Percentiles rank a stretch among this genome's conserved stretches.
Evolutionary conservation across 176 grass and related monocot species (phyloP).

Genomic region (Chloris gayana): DNA sequence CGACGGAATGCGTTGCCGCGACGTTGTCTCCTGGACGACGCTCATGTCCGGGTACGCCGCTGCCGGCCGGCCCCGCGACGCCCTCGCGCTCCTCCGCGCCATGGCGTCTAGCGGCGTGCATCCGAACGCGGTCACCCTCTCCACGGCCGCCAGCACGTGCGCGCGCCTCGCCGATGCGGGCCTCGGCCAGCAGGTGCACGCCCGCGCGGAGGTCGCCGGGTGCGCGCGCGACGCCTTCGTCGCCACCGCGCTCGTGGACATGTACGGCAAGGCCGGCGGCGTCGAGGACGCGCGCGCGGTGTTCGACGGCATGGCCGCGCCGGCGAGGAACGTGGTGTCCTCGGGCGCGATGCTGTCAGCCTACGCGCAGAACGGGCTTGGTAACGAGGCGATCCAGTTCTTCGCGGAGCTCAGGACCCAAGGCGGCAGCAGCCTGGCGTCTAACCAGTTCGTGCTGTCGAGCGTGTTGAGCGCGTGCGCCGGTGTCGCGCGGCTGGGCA

Average conservation of each 20-base stretch:
- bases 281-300: constrained; percentile 48
- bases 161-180: constrained; percentile 57
- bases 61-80: constrained; percentile 26
- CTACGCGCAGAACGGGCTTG: constrained; percentile 70
- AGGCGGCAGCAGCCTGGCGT: constrained; percentile 21
- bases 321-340: constrained; percentile 48
- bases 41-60: constrained; percentile 73
- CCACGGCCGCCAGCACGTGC: constrained; percentile 54
- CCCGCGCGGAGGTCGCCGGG: constrained; percentile 49
- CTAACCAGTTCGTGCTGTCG: constrained; percentile 84
- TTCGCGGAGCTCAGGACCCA: constrained; percentile 46
- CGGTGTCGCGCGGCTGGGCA: constrained; percentile 40
- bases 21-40: constrained; percentile 81
- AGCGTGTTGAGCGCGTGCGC: constrained; percentile 67
- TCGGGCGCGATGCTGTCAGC: constrained; percentile 75
- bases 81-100: constrained; percentile 46
- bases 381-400: constrained; percentile 55
- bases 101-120: constrained; percentile 42
- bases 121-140: constrained; percentile 64
- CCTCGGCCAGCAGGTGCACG: constrained; percentile 63
- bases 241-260: constrained; percentile 62
- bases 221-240: constrained; percentile 43
- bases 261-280: constrained; percentile 74
- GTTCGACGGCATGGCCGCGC: constrained; percentile 62
- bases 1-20: constrained; percentile 52